These are phyloP conservation scores for Fusarium newnesense DNA, from an alignment of 2,329 filamentous ascomycete species.

Conservation along the genomic window DNA sequence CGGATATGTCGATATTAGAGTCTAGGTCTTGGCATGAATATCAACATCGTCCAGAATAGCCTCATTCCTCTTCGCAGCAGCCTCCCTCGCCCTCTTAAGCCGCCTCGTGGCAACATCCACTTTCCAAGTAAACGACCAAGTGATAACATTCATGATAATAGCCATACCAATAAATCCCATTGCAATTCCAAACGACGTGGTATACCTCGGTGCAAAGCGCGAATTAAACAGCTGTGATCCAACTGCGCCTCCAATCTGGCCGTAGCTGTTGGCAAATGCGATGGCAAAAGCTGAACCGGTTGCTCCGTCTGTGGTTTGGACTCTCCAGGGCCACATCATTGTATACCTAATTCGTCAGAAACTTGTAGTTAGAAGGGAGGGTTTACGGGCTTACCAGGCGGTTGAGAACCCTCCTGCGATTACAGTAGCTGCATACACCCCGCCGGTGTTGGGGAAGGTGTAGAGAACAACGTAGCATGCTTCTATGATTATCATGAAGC, in stretches of 20 bases:
- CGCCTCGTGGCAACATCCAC: not conserved
- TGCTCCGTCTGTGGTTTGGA: not conserved
- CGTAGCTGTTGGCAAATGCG: not conserved
- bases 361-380: not conserved
- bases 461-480: not conserved
- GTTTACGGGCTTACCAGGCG: not conserved
- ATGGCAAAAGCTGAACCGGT: not conserved
- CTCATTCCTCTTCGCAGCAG: not conserved
- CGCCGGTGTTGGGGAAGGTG: not conserved
- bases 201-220: not conserved
- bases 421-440: not conserved
- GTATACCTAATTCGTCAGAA: not conserved
- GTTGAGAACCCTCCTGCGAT: not conserved
- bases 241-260: not conserved
- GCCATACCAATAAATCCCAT: not conserved
- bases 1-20: rapidly evolving
- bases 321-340: not conserved
- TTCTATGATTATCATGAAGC: not conserved
- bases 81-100: not conserved
- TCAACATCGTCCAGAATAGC: not conserved
- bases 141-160: not conserved
- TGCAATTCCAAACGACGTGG: not conserved
- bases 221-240: not conserved
- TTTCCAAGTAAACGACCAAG: not conserved
- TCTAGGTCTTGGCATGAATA: not conserved